Conservation (phyloP, 2,329 filamentous ascomycete genomes). For the Apiospora rasikravindrae region DNA sequence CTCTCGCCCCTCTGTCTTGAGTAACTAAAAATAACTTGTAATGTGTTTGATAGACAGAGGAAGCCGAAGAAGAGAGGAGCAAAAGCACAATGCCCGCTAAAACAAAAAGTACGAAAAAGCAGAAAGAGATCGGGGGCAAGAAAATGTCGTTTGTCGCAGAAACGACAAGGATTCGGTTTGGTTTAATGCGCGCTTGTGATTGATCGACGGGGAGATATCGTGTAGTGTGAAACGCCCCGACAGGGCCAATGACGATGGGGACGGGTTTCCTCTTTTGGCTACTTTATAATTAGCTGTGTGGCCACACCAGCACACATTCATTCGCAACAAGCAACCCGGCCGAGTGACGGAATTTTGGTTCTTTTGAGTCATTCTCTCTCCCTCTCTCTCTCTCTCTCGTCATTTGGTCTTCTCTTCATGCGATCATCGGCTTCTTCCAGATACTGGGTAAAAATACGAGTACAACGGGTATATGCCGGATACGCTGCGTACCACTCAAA, state of each 20-base stretch:
- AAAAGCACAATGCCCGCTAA: not conserved
- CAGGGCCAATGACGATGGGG: not conserved
- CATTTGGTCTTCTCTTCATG: too few species aligned
- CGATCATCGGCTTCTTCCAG: too few species aligned
- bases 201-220: not conserved
- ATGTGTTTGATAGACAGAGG: not conserved
- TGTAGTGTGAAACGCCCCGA: not conserved
- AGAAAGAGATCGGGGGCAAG: not conserved
- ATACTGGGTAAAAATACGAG: too few species aligned
- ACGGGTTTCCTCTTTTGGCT: not conserved
- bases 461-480: too few species aligned
- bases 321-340: not conserved
- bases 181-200: constrained; percentile 12
- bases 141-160: not conserved
- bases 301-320: not conserved
- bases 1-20: not conserved
- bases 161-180: not conserved
- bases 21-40: not conserved
- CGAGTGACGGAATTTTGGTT: not conserved
- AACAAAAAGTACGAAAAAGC: not conserved
- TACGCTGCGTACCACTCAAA: too few species aligned
- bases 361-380: too few species aligned
- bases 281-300: not conserved
- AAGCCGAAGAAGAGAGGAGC: not conserved
- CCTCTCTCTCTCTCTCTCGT: too few species aligned